Conservation (phyloP, 768 basidiomycete genomes). For the Pleurotus ostreatus region DNA sequence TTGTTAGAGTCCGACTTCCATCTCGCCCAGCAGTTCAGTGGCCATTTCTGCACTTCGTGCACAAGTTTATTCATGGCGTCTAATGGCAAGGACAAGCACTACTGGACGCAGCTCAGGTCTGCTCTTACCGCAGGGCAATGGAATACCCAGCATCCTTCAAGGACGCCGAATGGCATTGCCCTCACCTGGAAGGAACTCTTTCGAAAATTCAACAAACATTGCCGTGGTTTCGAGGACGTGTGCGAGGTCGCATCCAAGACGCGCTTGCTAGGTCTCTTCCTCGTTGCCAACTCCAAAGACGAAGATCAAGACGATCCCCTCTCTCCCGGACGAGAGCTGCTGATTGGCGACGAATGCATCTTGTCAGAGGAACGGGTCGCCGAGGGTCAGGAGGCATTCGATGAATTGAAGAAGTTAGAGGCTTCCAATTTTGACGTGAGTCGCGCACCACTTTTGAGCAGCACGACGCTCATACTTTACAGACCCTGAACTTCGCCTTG, state of each 20-base stretch:
- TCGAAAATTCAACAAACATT: conserved; percentile 86
- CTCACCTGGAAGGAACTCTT: conserved; percentile 77
- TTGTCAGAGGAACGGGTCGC: conserved; percentile 51
- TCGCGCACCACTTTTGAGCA: conserved; percentile 16
- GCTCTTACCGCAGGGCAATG: conserved; percentile 75
- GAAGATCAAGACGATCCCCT: conserved; percentile 50
- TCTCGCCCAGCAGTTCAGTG: no score
- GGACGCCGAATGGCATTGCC: conserved; percentile 42
- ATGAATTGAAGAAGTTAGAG: conserved; percentile 46
- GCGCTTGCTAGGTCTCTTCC: conserved; percentile 56
- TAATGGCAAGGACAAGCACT: conserved; percentile 61
- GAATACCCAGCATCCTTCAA: conserved; percentile 59
- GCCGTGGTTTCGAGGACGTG: conserved; percentile 53
- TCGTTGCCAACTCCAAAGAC: conserved; percentile 42
- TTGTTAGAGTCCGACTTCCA: no score
- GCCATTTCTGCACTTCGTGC: no score
- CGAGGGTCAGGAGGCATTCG: conserved; percentile 55
- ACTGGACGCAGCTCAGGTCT: conserved; percentile 71
- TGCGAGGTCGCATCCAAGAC: conserved; percentile 67
- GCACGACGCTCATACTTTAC: conserved; percentile 10
- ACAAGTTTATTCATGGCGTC: conserved; percentile 4
- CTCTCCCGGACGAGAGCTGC: conserved; percentile 27
- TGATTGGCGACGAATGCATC: conserved; percentile 55
- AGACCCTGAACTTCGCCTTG: conserved; percentile 67
- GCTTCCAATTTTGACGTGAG: conserved; percentile 56